Percentiles rank a stretch among this genome's conserved stretches.
Conservation (phyloP, 495 filamentous ascomycete species). For the Xylaria scruposa region DNA sequence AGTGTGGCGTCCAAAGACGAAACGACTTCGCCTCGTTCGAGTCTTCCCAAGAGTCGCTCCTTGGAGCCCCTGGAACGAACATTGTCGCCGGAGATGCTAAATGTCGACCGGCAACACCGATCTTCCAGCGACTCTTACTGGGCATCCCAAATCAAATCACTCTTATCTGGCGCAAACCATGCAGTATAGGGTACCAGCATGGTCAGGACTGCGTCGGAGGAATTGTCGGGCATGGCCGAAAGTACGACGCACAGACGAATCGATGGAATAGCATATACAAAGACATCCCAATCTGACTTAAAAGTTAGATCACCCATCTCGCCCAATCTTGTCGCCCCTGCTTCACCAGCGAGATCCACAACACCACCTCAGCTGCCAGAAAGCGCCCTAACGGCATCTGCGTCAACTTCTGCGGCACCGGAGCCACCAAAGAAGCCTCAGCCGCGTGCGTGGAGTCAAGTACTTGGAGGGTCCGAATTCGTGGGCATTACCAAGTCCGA, state of each 20-base stretch:
- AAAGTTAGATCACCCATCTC: not conserved
- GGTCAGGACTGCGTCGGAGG: not conserved
- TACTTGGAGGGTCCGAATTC: not conserved
- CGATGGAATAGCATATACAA: no score
- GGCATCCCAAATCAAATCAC: not conserved
- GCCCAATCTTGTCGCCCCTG: not conserved
- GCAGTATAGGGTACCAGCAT: not conserved
- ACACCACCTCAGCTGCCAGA: not conserved
- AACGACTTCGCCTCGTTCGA: not conserved
- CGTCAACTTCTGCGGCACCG: not conserved
- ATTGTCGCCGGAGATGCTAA: not conserved
- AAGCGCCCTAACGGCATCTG: not conserved
- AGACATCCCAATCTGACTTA: not conserved
- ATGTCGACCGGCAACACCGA: not conserved
- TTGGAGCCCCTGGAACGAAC: not conserved
- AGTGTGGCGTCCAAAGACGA: not conserved
- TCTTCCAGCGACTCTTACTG: not conserved
- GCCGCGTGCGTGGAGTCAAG: conserved; percentile 15
- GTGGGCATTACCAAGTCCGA: not conserved
- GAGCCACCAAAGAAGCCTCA: not conserved
- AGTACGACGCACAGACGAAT: not conserved
- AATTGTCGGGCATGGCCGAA: not conserved
- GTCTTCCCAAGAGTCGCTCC: not conserved
- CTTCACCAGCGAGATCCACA: not conserved
- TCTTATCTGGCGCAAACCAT: not conserved